A percentile compares a stretch with the other conserved stretches of the same genome.
These are phyloP conservation scores for Epichloe uncinata DNA, from an alignment of 2,329 filamentous ascomycete genomes.

Conservation along the genomic window DNA sequence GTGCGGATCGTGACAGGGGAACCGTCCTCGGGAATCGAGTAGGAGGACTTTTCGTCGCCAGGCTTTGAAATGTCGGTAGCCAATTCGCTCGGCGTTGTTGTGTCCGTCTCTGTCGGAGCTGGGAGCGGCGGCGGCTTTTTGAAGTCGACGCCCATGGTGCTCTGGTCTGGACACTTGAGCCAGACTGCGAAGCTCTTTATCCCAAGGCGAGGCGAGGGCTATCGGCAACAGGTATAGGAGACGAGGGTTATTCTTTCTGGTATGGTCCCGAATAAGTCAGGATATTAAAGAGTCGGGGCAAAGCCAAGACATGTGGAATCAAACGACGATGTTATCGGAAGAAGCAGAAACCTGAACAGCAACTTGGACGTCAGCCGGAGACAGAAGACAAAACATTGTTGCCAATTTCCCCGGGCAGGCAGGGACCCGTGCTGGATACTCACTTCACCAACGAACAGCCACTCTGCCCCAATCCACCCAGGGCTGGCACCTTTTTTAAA, in stretches of 20 bases:
- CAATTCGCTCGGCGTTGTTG: conserved; percentile 49
- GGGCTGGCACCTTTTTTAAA: neutral
- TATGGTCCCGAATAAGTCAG: neutral
- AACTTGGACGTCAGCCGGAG: conserved; percentile 2
- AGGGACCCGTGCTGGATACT: neutral
- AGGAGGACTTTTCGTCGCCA: conserved; percentile 58
- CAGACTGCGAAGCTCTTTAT: neutral
- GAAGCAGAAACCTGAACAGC: neutral
- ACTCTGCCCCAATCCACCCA: neutral
- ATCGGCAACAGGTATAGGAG: neutral
- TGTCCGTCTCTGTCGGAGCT: conserved; percentile 64
- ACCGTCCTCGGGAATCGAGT: conserved; percentile 74
- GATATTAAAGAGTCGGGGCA: conserved; percentile 9
- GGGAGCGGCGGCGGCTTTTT: conserved; percentile 51
- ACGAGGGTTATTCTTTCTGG: neutral
- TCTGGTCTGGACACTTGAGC: conserved; percentile 5
- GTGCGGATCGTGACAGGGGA: conserved; percentile 88
- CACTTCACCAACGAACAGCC: neutral
- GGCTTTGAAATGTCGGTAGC: conserved; percentile 52
- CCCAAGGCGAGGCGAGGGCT: neutral
- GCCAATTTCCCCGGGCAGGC: neutral
- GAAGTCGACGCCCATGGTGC: conserved; percentile 43
- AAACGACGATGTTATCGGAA: conserved; percentile 7
- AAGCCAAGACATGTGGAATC: conserved; percentile 18
- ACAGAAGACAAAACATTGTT: neutral